Conservation (phyloP, 148 eudicot species). For the Silene latifolia region DNA sequence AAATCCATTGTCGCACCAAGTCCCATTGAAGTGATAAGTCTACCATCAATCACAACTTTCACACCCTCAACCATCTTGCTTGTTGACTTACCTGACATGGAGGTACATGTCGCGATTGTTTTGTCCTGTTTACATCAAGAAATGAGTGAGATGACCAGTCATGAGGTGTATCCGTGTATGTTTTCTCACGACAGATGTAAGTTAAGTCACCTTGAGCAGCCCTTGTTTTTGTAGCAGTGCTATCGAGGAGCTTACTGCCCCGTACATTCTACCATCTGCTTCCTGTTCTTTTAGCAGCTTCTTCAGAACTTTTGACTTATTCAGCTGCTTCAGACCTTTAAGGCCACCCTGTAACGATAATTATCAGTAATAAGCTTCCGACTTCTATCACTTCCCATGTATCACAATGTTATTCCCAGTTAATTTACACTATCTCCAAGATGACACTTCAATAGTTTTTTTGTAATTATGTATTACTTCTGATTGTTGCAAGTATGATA, state of each 20-base stretch:
- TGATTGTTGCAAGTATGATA: not conserved
- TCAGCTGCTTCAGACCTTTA: constrained; percentile 51
- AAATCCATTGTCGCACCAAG: constrained; percentile 57
- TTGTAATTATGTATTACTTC: not conserved
- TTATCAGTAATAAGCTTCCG: not conserved
- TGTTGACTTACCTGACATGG: constrained; percentile 34
- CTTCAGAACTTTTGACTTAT: constrained; percentile 66
- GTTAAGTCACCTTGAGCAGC: constrained; percentile 58
- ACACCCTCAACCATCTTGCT: constrained; percentile 36
- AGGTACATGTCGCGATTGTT: constrained; percentile 51
- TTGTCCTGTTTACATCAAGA: constrained; percentile 46
- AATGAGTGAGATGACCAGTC: constrained; percentile 11
- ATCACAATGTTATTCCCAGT: not conserved
- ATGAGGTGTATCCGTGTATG: not conserved
- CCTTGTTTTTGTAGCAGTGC: constrained; percentile 63
- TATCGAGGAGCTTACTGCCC: constrained; percentile 64
- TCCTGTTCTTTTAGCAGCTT: constrained; percentile 83
- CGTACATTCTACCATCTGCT: constrained; percentile 57
- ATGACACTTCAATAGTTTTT: not conserved
- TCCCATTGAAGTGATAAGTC: constrained; percentile 75
- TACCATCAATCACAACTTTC: constrained; percentile 79
- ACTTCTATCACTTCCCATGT: not conserved
- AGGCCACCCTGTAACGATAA: constrained; percentile 54
- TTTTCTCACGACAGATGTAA: not conserved
- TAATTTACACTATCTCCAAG: not conserved